Evolutionary conservation across 2,329 filamentous ascomycete genomes (phyloP).

Genomic region (Aspergillus neotritici): DNA sequence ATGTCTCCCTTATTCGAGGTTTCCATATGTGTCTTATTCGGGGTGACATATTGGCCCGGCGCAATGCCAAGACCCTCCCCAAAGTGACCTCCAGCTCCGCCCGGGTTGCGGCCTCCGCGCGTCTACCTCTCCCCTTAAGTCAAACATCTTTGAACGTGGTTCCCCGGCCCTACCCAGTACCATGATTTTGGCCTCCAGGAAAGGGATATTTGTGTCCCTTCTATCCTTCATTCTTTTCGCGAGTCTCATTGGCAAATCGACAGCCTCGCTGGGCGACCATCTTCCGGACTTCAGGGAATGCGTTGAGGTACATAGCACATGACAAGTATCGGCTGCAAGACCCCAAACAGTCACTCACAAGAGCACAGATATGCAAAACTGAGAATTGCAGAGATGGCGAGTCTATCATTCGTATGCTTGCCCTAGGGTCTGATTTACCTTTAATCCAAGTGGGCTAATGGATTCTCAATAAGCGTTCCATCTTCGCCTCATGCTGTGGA

Average conservation of each 20-base stretch:
- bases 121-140: conserved; percentile 10
- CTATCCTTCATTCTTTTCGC: conserved; percentile 31
- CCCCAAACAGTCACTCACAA: conserved; percentile 15
- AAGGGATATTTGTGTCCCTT: conserved; percentile 18
- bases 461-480: conserved; percentile 58
- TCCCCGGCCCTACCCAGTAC: conserved; percentile 15
- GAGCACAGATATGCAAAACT: conserved; percentile 63
- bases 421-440: background rate
- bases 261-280: conserved; percentile 75
- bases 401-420: conserved; percentile 63
- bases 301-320: conserved; percentile 59
- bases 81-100: no score
- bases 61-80: no score
- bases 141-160: conserved; percentile 2
- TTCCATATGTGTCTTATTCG: conserved; percentile 12
- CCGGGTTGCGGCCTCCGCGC: no score
- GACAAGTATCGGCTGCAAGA: background rate
- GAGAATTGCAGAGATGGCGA: conserved; percentile 71
- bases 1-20: no score
- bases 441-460: conserved; percentile 6
- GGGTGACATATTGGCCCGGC: conserved; percentile 11
- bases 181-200: conserved; percentile 22
- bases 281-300: conserved; percentile 84
- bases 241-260: conserved; percentile 34
- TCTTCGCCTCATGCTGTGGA: conserved; percentile 85